Conservation (phyloP, 495 filamentous ascomycete species). For the Opeltia flavorubescens region DNA sequence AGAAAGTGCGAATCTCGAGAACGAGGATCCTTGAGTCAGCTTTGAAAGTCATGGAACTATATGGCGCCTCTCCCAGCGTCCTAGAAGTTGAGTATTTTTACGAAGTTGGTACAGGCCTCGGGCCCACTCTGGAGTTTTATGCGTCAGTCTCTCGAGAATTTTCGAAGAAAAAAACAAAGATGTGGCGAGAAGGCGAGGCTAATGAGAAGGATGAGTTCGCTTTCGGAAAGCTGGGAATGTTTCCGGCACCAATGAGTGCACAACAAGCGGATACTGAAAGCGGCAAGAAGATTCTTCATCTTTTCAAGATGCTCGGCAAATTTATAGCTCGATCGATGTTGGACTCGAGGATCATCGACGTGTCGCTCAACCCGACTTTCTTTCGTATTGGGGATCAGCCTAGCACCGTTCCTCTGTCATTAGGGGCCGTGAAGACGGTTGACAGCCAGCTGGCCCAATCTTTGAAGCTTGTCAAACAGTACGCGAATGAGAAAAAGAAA, state of each 20-base stretch:
- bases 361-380: constrained; percentile 94
- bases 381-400: constrained; percentile 81
- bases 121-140: constrained; percentile 96
- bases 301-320: constrained; percentile 91
- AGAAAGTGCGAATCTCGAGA: constrained; percentile 93
- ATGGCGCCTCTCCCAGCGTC: constrained; percentile 87
- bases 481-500: constrained; percentile 64
- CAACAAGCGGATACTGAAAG: constrained; percentile 58
- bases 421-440: constrained; percentile 84
- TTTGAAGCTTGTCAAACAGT: constrained; percentile 76
- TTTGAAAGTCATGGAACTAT: constrained; percentile 98
- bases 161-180: constrained; percentile 86
- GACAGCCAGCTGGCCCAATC: constrained; percentile 77
- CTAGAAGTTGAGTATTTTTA: constrained; percentile 98
- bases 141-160: constrained; percentile 96
- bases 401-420: constrained; percentile 62
- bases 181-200: constrained; percentile 91
- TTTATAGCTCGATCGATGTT: constrained; percentile 98
- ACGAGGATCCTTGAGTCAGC: constrained; percentile 90
- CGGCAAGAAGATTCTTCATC: constrained; percentile 66
- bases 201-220: constrained; percentile 65
- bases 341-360: constrained; percentile 93
- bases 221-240: constrained; percentile 72
- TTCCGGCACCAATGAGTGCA: constrained; percentile 83
- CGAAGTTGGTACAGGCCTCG: constrained; percentile 92